These are phyloP conservation scores for Epichloe sp. DNA, from an alignment of 2,329 filamentous ascomycete species.

Conservation along the genomic window DNA sequence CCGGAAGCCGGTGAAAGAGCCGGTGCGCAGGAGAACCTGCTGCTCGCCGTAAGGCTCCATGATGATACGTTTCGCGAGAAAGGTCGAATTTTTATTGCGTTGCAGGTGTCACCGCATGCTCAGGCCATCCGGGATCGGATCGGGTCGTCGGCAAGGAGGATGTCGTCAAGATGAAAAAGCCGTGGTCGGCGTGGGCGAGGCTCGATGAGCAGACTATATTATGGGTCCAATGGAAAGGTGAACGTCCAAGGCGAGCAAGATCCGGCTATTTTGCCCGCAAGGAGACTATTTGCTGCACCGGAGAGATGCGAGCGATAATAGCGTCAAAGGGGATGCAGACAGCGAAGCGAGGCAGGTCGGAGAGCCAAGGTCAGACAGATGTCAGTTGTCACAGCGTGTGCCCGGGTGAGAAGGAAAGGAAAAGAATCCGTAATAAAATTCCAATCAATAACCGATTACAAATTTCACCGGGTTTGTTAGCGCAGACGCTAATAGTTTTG, in stretches of 20 bases:
- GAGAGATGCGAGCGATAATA: neutral
- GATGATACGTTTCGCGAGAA: constrained; percentile 7
- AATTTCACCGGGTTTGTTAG: constrained; percentile 6
- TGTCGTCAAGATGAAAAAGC: neutral
- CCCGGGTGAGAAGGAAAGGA: neutral
- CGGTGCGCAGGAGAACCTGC: constrained; percentile 39
- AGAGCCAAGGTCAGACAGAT: neutral
- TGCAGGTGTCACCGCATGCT: constrained; percentile 9
- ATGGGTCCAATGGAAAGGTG: constrained; percentile 1
- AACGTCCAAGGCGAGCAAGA: neutral
- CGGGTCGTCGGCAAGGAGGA: constrained; percentile 9
- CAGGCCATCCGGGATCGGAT: constrained; percentile 1
- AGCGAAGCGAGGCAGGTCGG: neutral
- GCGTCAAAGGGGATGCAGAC: neutral
- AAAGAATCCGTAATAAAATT: neutral
- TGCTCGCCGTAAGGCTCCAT: constrained; percentile 25
- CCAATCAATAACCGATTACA: neutral
- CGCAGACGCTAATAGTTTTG: constrained; percentile 4
- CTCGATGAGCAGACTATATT: neutral
- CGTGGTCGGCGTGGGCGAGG: neutral
- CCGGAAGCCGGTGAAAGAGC: constrained; percentile 48
- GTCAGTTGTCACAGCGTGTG: neutral
- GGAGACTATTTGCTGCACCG: neutral
- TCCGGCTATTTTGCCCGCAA: neutral
- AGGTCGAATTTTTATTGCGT: constrained; percentile 8